Conservation (phyloP, 2,329 filamentous ascomycete genomes). For the Diaporthe batatas region DNA sequence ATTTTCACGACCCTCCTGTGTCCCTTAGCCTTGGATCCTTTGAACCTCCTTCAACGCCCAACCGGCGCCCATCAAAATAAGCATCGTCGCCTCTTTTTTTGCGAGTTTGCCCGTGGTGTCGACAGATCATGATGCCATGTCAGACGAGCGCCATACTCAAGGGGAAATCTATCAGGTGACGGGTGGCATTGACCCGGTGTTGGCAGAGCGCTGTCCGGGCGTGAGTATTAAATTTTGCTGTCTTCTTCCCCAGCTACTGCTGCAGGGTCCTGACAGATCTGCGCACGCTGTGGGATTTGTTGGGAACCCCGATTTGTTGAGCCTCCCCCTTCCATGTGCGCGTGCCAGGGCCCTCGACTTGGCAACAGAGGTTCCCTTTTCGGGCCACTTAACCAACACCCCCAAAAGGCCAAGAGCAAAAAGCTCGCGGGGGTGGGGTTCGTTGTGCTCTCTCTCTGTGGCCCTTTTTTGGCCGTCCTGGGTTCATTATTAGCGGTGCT, state of each 20-base stretch:
- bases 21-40: not conserved
- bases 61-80: constrained; percentile 12
- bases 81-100: constrained; percentile 22
- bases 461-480: not conserved
- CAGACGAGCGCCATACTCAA: not conserved
- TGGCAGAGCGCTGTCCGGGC: not conserved
- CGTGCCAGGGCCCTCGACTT: constrained; percentile 10
- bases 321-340: constrained; percentile 33
- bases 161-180: constrained; percentile 22
- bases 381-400: constrained; percentile 4
- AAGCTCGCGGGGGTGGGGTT: constrained; percentile 25
- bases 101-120: not conserved
- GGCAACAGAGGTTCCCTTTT: constrained; percentile 19
- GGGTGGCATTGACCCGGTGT: not conserved
- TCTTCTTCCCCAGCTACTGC: constrained; percentile 15
- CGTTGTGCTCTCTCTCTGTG: not conserved
- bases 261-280: constrained; percentile 32
- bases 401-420: not conserved
- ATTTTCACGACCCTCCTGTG: constrained; percentile 22
- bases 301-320: constrained; percentile 42
- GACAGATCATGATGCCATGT: constrained; percentile 33
- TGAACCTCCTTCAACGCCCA: constrained; percentile 8
- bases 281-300: constrained; percentile 36
- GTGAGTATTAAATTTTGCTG: constrained; percentile 1
- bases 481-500: constrained; percentile 8